Conservation (phyloP, 192 early-diverging fungal genomes). For the Umbelopsis sp. region DNA sequence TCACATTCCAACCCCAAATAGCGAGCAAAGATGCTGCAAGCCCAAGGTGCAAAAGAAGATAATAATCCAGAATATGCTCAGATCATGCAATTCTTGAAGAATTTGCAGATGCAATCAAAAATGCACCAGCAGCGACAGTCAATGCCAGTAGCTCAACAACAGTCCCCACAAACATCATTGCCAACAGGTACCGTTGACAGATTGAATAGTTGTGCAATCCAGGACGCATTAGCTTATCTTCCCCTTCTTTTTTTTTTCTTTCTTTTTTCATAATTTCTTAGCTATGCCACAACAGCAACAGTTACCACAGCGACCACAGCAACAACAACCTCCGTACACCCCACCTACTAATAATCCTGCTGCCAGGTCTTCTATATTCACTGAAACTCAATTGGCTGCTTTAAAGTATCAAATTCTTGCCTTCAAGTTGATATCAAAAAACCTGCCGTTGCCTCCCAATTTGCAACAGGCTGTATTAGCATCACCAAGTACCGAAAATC, state of each 20-base stretch:
- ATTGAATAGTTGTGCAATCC: too few relatives aligned
- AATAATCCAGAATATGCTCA: constrained; percentile 76
- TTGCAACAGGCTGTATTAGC: constrained; percentile 73
- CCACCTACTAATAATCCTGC: constrained; percentile 5
- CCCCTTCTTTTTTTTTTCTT: not conserved
- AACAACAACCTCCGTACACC: constrained; percentile 15
- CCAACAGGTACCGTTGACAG: not conserved
- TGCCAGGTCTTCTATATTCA: constrained; percentile 40
- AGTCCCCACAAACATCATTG: not conserved
- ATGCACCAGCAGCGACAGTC: constrained; percentile 19
- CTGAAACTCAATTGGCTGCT: constrained; percentile 62
- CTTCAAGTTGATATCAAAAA: constrained; percentile 79
- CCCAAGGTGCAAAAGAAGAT: constrained; percentile 74
- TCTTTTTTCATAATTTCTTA: not conserved
- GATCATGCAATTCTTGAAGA: constrained; percentile 60
- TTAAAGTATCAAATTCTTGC: constrained; percentile 85
- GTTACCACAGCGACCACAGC: constrained; percentile 30
- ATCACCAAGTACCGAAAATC: not conserved
- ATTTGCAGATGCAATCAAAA: constrained; percentile 34
- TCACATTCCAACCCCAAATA: constrained; percentile 10
- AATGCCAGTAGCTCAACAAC: constrained; percentile 10
- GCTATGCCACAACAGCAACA: constrained; percentile 36
- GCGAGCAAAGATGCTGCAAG: constrained; percentile 53
- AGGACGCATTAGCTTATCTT: not conserved
- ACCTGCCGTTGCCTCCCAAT: constrained; percentile 74